phyloP scores from a whole-genome alignment of 176 grass and related monocot genomes.

The Hsuehochloa calcarea region DNA sequence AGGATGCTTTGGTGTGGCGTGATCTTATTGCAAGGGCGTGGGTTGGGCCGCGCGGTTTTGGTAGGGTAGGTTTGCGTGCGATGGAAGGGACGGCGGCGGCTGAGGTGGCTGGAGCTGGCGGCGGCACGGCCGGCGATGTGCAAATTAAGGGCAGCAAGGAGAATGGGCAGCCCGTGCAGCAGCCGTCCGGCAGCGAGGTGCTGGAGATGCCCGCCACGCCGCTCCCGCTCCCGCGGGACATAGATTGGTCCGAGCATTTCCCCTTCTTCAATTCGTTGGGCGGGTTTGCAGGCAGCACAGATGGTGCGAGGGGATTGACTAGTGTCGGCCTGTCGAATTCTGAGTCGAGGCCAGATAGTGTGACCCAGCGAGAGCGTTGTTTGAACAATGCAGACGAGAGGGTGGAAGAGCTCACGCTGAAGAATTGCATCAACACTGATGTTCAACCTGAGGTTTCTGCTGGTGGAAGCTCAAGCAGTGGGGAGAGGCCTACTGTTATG shows the following conservation, averaged over 20 bases:
- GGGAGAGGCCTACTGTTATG: constrained; percentile 49
- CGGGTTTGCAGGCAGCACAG: constrained; percentile 28
- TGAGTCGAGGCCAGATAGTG: constrained; percentile 35
- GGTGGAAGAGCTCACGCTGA: constrained; percentile 91
- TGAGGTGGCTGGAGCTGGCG: constrained; percentile 39
- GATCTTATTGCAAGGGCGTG: not conserved
- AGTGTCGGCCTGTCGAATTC: constrained; percentile 26
- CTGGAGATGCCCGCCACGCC: constrained; percentile 46
- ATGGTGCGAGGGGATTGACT: constrained; percentile 17
- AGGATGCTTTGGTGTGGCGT: not conserved
- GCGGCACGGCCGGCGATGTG: constrained; percentile 30
- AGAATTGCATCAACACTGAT: constrained; percentile 51
- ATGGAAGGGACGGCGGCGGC: constrained; percentile 70
- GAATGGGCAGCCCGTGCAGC: constrained; percentile 36
- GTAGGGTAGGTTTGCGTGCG: not conserved
- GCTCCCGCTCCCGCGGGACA: constrained; percentile 22
- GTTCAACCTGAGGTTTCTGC: constrained; percentile 35
- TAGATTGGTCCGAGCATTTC: constrained; percentile 82
- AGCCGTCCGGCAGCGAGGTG: constrained; percentile 25
- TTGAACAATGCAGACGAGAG: constrained; percentile 40
- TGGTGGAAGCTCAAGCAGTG: constrained; percentile 52
- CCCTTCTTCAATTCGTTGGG: constrained; percentile 48
- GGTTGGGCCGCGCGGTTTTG: not conserved
- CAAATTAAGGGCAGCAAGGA: constrained; percentile 66
- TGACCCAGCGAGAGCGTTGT: constrained; percentile 28